phyloP scores from a whole-genome alignment of 2,329 filamentous ascomycete genomes.

The Pyrenochaeta sp. region DNA sequence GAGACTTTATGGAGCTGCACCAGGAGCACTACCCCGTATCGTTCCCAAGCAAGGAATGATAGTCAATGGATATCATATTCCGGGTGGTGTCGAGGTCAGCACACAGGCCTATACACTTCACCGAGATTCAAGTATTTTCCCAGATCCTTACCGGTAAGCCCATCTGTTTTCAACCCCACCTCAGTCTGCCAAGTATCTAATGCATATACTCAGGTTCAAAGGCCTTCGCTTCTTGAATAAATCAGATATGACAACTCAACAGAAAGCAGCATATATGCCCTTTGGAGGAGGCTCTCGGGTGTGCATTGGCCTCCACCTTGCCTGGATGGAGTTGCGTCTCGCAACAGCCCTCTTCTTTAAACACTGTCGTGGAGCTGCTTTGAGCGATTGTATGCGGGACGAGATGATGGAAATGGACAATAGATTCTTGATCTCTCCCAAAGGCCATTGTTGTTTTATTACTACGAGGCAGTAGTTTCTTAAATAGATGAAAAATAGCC shows the following conservation, averaged over 20 bases:
- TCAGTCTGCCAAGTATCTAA: not conserved
- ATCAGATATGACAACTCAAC: slow-evolving; percentile 19
- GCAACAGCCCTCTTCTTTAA: slow-evolving; percentile 61
- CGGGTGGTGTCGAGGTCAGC: slow-evolving; percentile 45
- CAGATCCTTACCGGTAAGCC: slow-evolving; percentile 30
- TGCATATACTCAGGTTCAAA: slow-evolving; percentile 36
- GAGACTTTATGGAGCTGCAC: slow-evolving; percentile 48
- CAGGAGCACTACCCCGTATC: slow-evolving; percentile 45
- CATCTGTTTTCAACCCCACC: not conserved
- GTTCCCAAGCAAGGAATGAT: slow-evolving; percentile 45
- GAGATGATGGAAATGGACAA: slow-evolving; percentile 53
- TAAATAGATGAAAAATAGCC: not conserved
- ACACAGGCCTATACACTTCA: slow-evolving; percentile 53
- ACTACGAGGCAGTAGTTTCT: slow-evolving; percentile 17
- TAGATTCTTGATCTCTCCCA: slow-evolving; percentile 52
- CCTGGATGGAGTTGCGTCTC: slow-evolving; percentile 63
- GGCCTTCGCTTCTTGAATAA: slow-evolving; percentile 39
- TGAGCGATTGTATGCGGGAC: slow-evolving; percentile 36
- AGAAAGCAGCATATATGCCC: slow-evolving; percentile 67
- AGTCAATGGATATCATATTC: slow-evolving; percentile 48
- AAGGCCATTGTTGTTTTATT: slow-evolving; percentile 52
- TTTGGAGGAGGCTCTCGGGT: slow-evolving; percentile 73
- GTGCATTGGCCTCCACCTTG: slow-evolving; percentile 74
- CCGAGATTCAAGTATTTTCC: slow-evolving; percentile 38
- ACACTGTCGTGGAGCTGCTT: slow-evolving; percentile 45